Evolutionary conservation across 495 filamentous ascomycete genomes (phyloP).

Genomic region (Tuber indicum): DNA sequence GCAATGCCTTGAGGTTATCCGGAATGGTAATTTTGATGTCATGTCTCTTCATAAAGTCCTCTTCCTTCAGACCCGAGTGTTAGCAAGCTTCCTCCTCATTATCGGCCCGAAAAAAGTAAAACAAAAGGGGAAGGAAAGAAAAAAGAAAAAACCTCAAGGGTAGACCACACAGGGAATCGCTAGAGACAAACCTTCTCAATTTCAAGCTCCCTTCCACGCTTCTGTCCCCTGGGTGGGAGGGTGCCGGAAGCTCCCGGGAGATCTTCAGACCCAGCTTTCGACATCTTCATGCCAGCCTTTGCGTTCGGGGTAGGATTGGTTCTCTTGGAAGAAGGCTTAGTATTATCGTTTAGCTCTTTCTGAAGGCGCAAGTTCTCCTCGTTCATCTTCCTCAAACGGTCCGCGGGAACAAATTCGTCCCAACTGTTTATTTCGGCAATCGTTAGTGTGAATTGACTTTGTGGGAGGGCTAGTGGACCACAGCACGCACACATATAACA

Average conservation of each 20-base stretch:
- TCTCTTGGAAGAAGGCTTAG: constrained; percentile 36
- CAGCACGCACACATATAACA: not conserved
- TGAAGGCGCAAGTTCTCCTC: constrained; percentile 67
- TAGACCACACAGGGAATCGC: not conserved
- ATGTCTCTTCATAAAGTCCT: constrained; percentile 68
- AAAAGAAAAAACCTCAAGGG: not conserved
- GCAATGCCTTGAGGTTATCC: constrained; percentile 76
- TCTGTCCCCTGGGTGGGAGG: constrained; percentile 49
- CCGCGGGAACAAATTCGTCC: constrained; percentile 97
- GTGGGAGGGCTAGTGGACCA: not conserved
- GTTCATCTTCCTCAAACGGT: constrained; percentile 87
- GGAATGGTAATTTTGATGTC: constrained; percentile 74
- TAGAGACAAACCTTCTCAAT: constrained; percentile 39
- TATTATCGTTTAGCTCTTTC: constrained; percentile 41
- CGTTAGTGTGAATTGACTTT: not conserved
- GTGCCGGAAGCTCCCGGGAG: constrained; percentile 48
- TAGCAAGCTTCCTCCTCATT: constrained; percentile 24
- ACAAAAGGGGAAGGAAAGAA: not conserved
- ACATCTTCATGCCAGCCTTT: constrained; percentile 33
- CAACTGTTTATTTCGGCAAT: constrained; percentile 52
- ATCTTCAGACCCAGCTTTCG: constrained; percentile 40
- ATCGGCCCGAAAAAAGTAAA: not conserved
- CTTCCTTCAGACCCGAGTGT: constrained; percentile 58
- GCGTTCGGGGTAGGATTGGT: constrained; percentile 27
- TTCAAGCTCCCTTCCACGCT: constrained; percentile 52